Evolutionary conservation across 148 eudicot genomes (phyloP).

Genomic region (Rhododendron williamsianum): DNA sequence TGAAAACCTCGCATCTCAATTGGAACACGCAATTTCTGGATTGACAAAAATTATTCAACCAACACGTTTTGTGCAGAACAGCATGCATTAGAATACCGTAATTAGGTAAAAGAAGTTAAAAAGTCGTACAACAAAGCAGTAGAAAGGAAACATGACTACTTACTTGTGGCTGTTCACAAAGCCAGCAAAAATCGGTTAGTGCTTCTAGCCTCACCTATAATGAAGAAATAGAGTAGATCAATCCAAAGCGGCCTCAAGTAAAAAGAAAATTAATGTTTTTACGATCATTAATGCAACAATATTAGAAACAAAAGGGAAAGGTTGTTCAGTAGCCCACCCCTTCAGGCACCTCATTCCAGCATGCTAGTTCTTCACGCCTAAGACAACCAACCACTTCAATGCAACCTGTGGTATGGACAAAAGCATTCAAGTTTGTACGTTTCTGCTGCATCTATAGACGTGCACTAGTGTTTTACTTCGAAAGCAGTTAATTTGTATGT

Average conservation of each 20-base stretch:
- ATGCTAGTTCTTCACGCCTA: conserved; percentile 59
- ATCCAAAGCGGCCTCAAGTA: background rate
- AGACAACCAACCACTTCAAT: conserved; percentile 83
- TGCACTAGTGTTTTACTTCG: background rate
- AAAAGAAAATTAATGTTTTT: background rate
- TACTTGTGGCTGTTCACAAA: conserved; percentile 68
- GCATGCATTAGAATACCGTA: background rate
- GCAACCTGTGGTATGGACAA: conserved; percentile 47
- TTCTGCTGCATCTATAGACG: background rate
- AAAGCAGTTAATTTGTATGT: background rate
- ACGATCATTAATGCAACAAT: background rate
- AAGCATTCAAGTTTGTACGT: background rate
- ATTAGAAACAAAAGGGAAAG: background rate
- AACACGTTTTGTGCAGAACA: background rate
- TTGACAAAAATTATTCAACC: background rate
- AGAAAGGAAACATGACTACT: background rate
- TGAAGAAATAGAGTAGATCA: conserved; percentile 6
- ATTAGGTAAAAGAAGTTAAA: background rate
- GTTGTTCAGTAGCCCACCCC: conserved; percentile 38
- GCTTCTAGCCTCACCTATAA: conserved; percentile 61
- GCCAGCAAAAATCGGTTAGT: conserved; percentile 56
- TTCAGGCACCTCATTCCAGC: conserved; percentile 71
- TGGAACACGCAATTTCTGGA: conserved; percentile 56
- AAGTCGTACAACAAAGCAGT: background rate
- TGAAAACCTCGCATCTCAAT: conserved; percentile 70